Percentiles rank a stretch among this genome's conserved stretches.
These are phyloP conservation scores for Arabis hirsuta DNA, from an alignment of 345 rosid species.

Conservation along the genomic window DNA sequence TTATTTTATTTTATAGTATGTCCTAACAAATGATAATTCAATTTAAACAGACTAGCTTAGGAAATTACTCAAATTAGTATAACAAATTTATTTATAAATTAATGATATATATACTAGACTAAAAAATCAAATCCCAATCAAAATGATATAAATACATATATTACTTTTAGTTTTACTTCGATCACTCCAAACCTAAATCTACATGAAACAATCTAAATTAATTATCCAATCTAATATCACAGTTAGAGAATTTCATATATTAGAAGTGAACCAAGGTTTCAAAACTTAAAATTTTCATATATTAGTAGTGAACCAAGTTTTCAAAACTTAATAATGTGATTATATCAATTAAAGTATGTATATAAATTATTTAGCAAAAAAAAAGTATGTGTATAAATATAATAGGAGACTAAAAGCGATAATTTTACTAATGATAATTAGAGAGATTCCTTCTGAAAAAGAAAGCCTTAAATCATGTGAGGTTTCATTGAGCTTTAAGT, in stretches of 20 bases:
- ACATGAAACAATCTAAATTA: background rate
- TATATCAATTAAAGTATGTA: background rate
- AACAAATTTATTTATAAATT: background rate
- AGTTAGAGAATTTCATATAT: background rate
- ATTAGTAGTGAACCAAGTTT: slow-evolving; percentile 4
- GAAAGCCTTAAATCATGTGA: slow-evolving; percentile 43
- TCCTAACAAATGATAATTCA: background rate
- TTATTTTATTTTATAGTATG: background rate
- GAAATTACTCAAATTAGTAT: background rate
- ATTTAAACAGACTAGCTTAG: background rate
- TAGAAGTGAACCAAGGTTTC: background rate
- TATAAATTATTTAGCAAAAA: background rate
- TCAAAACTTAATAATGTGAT: slow-evolving; percentile 8
- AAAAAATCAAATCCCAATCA: background rate
- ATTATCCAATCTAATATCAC: background rate
- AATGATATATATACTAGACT: background rate
- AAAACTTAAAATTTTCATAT: too few relatives aligned
- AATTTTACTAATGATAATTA: background rate
- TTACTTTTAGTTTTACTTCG: background rate
- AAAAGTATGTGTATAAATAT: slow-evolving; percentile 3
- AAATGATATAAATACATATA: too few relatives aligned
- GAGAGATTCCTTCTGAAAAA: slow-evolving; percentile 29
- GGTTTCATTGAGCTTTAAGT: slow-evolving; percentile 35
- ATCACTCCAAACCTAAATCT: background rate
- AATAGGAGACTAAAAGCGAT: slow-evolving; percentile 1